Conservation (phyloP, 768 basidiomycete species). For the Leccinum uliginosum region DNA sequence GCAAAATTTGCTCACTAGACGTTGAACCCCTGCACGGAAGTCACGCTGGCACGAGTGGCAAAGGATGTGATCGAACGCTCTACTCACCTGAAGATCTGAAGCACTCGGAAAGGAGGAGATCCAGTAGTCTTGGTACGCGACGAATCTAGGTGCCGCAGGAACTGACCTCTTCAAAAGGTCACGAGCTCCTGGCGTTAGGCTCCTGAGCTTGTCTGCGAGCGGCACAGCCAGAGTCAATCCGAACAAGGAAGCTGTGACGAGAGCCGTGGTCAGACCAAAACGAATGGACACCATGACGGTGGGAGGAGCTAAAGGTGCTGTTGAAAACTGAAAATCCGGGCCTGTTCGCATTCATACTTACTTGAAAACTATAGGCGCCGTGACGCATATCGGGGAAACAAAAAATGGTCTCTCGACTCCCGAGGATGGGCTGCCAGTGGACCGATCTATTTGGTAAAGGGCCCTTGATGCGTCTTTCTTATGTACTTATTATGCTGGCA, state of each 20-base stretch:
- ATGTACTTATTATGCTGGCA: no score
- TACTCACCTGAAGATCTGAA: constrained; percentile 39
- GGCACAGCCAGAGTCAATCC: constrained; percentile 9
- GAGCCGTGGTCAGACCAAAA: background rate
- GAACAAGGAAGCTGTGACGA: constrained; percentile 4
- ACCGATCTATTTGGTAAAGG: no score
- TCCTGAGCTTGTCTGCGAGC: constrained; percentile 13
- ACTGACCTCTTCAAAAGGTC: constrained; percentile 12
- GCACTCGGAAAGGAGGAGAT: constrained; percentile 40
- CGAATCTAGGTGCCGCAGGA: constrained; percentile 47
- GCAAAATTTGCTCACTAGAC: constrained; percentile 24
- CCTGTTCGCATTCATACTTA: no score
- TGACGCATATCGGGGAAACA: no score
- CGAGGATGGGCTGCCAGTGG: no score
- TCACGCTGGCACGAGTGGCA: background rate
- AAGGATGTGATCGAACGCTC: background rate
- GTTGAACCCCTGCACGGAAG: constrained; percentile 27
- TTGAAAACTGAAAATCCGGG: no score
- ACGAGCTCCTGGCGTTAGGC: constrained; percentile 16
- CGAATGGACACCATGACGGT: constrained; percentile 10
- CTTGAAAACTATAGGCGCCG: no score
- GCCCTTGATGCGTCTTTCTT: no score
- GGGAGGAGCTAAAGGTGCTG: no score
- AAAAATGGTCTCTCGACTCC: no score
- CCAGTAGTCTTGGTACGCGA: constrained; percentile 37